Base-by-base conservation (phyloP, 805 yeast species). In the Cyberlindnera mrakii region DNA sequence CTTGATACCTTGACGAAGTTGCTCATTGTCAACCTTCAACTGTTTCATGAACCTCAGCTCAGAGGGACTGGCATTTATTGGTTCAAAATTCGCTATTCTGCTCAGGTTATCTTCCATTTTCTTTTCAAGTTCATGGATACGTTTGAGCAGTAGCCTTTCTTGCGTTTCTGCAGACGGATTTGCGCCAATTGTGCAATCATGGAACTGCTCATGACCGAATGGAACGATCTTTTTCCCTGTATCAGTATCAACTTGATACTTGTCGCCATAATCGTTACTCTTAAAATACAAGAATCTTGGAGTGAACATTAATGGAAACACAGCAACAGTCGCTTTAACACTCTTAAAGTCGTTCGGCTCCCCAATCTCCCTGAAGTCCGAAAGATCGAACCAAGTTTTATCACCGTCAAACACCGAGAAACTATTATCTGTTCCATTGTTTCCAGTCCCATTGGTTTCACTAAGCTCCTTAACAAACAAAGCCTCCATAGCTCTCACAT, bases 261-360 rank as follows among this genome's bases (percentile, higher is more conserved):
- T 63, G 33, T 68, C 67, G 2, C 69, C 72, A 47, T 74, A 70
- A 40, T 70, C 71, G 2, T 87, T 79, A 48, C 82, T 79, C 39
- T 91, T 71, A 47, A 75, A 65, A 58, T 86, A 90, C 3, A 82
- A 68, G 57, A 89, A 82, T 35, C 77, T 66, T 5, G 91, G 85
- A 0, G 95, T 70, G 59, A 66, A 78, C 52, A 86, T 53, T 48
- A 89, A 62, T 3, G 95, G 91, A 35, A 66, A 55, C 3, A 82
- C 74, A 13, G 63, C 66, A 37, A 87, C 68, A 11, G 53, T 35
- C 45, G 81, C 67, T 4, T 62, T 53, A 39, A 60, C 59, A 1
- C 61, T 58, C 9, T 58, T 55, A 7, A 73, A 46, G 4, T 71
- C 54, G 5, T 11, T 11, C 0, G 76, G 66, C 7, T 66, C 53